Evolutionary conservation across 2,329 filamentous ascomycete species (phyloP).

Genomic region (Ophiosphaerella korrae): DNA sequence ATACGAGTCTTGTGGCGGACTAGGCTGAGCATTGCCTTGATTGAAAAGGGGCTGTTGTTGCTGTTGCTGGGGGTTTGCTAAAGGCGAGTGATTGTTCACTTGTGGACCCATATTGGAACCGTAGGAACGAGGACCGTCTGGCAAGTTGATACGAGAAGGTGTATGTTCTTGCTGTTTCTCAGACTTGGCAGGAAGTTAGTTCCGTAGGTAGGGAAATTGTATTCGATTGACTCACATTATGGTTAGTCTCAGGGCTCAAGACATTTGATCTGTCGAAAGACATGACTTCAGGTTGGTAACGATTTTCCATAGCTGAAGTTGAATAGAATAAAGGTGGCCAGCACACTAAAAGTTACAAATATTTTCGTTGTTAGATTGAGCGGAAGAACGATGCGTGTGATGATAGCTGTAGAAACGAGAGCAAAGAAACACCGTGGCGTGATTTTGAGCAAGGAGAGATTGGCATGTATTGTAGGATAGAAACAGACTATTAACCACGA

Average conservation of each 20-base stretch:
- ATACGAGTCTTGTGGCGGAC: conserved; percentile 13
- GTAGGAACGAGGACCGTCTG: conserved; percentile 2
- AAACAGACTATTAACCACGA: conserved; percentile 32
- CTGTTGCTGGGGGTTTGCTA: conserved; percentile 12
- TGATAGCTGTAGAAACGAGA: conserved; percentile 15
- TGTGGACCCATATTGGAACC: conserved; percentile 8
- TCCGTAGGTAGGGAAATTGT: conserved; percentile 9
- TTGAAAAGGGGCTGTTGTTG: conserved; percentile 10
- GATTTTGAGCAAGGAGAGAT: conserved; percentile 19
- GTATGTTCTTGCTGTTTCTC: conserved; percentile 8
- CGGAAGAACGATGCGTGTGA: conserved; percentile 16
- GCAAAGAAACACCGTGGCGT: conserved; percentile 33
- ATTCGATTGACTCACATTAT: conserved; percentile 15
- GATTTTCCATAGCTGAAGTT: conserved; percentile 37
- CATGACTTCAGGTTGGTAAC: conserved; percentile 33
- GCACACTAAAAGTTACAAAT: conserved; percentile 32
- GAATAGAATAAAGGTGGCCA: conserved; percentile 31
- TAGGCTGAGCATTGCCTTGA: conserved; percentile 9
- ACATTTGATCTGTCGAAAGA: conserved; percentile 30
- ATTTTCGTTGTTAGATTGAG: conserved; percentile 21
- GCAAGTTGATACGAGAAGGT: conserved; percentile 10
- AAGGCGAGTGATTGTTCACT: conserved; percentile 10
- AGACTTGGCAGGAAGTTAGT: background rate
- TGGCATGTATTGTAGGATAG: conserved; percentile 12
- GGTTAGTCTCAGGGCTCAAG: conserved; percentile 29